Evolutionary conservation across 2,329 filamentous ascomycete species (phyloP).

Genomic region (Pseudocercospora vitis): DNA sequence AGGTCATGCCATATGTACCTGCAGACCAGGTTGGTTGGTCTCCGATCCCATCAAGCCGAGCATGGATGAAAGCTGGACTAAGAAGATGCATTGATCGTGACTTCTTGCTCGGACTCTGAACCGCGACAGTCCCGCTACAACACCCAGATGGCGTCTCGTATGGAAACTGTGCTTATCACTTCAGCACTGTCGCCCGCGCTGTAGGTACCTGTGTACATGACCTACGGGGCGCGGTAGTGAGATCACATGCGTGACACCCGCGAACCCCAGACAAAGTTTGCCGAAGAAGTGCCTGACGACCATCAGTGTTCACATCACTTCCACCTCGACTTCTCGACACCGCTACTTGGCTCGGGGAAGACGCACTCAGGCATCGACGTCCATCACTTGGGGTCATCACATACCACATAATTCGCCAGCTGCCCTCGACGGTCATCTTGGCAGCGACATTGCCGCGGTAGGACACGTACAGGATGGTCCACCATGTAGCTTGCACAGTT

Average conservation of each 20-base stretch:
- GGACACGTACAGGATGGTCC: slow-evolving; percentile 1
- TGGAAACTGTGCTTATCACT: not conserved
- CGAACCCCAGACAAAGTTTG: not conserved
- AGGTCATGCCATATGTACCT: slow-evolving; percentile 15
- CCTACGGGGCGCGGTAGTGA: not conserved
- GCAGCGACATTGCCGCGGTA: no score
- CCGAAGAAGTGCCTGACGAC: not conserved
- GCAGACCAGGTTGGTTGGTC: not conserved
- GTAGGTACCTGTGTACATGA: not conserved
- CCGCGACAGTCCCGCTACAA: no score
- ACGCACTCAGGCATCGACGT: not conserved
- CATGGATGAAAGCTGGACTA: no score
- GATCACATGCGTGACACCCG: not conserved
- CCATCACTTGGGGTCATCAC: not conserved
- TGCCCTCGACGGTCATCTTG: no score
- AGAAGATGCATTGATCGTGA: no score
- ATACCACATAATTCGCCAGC: not conserved
- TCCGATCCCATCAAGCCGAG: not conserved
- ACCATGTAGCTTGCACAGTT: slow-evolving; percentile 4
- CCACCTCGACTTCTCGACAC: not conserved
- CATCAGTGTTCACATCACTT: not conserved
- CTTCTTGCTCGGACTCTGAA: no score
- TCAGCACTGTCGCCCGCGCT: not conserved
- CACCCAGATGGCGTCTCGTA: not conserved
- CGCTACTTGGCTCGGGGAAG: not conserved